Base-by-base conservation (phyloP, 495 filamentous ascomycete species). In the Pseudevernia furfuracea region DNA sequence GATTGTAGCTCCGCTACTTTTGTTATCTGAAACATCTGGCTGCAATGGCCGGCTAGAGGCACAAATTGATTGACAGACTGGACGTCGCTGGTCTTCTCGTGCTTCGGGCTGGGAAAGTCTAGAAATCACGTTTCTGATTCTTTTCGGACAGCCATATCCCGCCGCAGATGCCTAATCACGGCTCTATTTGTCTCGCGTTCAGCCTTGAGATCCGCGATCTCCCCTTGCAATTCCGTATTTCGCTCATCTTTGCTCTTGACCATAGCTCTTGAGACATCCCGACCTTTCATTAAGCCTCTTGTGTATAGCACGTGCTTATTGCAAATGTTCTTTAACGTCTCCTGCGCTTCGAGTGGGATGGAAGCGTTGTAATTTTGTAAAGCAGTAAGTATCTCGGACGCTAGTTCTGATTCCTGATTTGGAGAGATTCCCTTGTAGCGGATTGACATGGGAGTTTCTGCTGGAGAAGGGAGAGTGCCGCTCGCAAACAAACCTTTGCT, bases 231-330 rank as follows among this genome's bases (percentile, higher is more conserved):
- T 66, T 80, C 80, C 15, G 75, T 74, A 37, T 87, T 84, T 63
- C 82, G 79, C 3, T 76, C 75, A 53, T 91, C 85, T 53, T 86
- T 86, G 32, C 77, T 79, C 70, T 83, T 85, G n/a, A 88, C 65
- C 9, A 81, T 80, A 2, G 79, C 73, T 34, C 90, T 73, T 2
- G 82, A 76, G 28, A 86, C 81, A 62, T 92, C 88, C 8, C 89
- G 73, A 0, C 85, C 87, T 5, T 78, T 78, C 36, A 79, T 76
- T 25, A 89, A 78, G 1, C 88, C 88, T 65, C 76, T 78, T 11
- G 73, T 77, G 46, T 77, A 79, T 59, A 84, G 71, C 15, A 84
- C 82, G 66, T 88, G 80, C 44, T 72, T 77, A 41, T 84, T 80
- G 23, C 91, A 74, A 5, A 83, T 68, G 30, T 69, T 67, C 4